Percentiles rank a stretch among this genome's conserved stretches.
Evolutionary conservation across 2,329 filamentous ascomycete species (phyloP).

Genomic region (Bipolaris zeicola): DNA sequence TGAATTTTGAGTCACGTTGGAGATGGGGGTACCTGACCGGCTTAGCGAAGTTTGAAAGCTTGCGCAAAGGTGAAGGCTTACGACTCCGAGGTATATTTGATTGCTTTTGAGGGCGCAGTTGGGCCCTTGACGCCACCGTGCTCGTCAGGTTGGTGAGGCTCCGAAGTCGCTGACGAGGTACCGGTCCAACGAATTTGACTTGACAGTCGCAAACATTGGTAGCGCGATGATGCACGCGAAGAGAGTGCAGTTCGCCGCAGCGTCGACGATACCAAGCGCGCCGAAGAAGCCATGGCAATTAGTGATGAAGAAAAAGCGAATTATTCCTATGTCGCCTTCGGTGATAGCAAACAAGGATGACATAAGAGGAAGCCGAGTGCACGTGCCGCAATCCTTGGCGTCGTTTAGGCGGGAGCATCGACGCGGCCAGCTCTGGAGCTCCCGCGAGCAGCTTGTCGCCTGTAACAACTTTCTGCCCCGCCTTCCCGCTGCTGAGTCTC

Average conservation of each 20-base stretch:
- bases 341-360: constrained; percentile 31
- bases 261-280: constrained; percentile 40
- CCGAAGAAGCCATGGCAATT: constrained; percentile 42
- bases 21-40: constrained; percentile 71
- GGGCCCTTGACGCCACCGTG: constrained; percentile 42
- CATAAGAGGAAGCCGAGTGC: constrained; percentile 31
- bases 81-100: constrained; percentile 83
- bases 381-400: constrained; percentile 40
- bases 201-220: constrained; percentile 32
- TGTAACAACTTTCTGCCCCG: constrained; percentile 20
- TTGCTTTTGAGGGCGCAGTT: constrained; percentile 50
- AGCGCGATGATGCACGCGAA: constrained; percentile 28
- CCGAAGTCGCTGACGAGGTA: constrained; percentile 48
- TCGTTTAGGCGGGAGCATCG: constrained; percentile 45
- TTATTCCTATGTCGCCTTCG: constrained; percentile 18
- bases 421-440: constrained; percentile 49
- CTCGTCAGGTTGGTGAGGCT: constrained; percentile 48
- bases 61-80: constrained; percentile 45
- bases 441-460: constrained; percentile 31
- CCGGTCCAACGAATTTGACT: constrained; percentile 46
- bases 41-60: constrained; percentile 1
- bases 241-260: constrained; percentile 41
- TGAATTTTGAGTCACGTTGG: constrained; percentile 77
- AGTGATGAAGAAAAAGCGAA: constrained; percentile 23
- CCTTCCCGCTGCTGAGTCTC: constrained; percentile 8